phyloP scores from a whole-genome alignment of 169 alveolate genomes.

The Plasmodium gallinaceum region DNA sequence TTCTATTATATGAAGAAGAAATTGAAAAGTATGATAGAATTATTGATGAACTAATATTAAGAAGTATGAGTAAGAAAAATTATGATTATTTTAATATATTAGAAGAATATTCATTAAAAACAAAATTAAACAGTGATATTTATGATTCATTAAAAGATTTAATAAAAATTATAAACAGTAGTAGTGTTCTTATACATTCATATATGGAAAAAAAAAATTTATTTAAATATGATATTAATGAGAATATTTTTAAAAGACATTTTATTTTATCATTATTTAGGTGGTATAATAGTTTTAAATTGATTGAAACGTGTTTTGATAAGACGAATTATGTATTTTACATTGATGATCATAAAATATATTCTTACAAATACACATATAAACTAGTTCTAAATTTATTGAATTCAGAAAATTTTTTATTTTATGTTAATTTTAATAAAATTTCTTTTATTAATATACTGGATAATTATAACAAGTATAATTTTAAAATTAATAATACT shows the following conservation, averaged over 20 bases:
- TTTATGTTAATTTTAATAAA: conserved; percentile 57
- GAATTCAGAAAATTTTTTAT: conserved; percentile 54
- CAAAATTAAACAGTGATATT: conserved; percentile 16
- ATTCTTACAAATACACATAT: conserved; percentile 58
- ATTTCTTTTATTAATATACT: conserved; percentile 35
- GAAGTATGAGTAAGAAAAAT: conserved; percentile 29
- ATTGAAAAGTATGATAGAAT: conserved; percentile 9
- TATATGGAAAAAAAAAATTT: conserved; percentile 13
- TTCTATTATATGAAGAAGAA: conserved; percentile 22
- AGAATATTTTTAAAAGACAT: conserved; percentile 47
- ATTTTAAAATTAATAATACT: conserved; percentile 39
- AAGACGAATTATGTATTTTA: conserved; percentile 35
- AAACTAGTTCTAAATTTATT: conserved; percentile 28
- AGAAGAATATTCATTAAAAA: conserved; percentile 54
- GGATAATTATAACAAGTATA: conserved; percentile 46
- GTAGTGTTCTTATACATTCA: neutral
- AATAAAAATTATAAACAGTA: conserved; percentile 19
- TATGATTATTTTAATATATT: conserved; percentile 29
- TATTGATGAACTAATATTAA: conserved; percentile 39
- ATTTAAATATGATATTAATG: conserved; percentile 26
- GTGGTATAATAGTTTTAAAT: conserved; percentile 51
- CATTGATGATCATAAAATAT: conserved; percentile 49
- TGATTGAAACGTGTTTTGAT: conserved; percentile 36
- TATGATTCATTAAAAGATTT: conserved; percentile 16
- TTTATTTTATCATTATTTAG: conserved; percentile 55